Evolutionary conservation across 306 rosid genomes (phyloP), one percentile per base, ranked within the genome.

Genomic region (Clitoria ternatea): DNA sequence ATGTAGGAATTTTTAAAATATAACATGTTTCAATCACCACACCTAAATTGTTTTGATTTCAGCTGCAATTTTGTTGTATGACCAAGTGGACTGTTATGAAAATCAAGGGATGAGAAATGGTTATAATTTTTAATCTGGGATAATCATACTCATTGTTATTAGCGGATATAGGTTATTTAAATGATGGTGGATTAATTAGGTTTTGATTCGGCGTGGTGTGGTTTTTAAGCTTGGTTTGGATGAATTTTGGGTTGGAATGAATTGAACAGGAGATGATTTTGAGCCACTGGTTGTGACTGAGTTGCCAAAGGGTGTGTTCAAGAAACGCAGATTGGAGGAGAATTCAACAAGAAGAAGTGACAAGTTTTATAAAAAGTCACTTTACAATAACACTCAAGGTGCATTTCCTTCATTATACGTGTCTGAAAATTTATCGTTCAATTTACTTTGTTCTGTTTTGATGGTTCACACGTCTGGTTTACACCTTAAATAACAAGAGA

Each of bases 241-340:
- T 45, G 53, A 29, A 14, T 36, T 36, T 49, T 60, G 32, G 17
- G 18, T 11, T 40, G 59, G 42, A 42, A 35, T 77, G 54, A 74
- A 36, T 44, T 66, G 11, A 57, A 75, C 35, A 79, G 88, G 76
- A 32, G 77, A 78, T 27, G 85, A 50, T 64, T 71, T 64, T 55
- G 90, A 84, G 54, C 84, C 75, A 37, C 70, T 60, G 79, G 81
- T 88, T 26, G 84, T 88, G 61, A 90, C 98, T 10, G 95, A 90
- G 67, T 69, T 81, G 66, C 83, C 79, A 0, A 76, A 68, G 27
- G 77, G 57, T 36, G 61, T 81, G 79, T 73, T 74, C 70, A 81
- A 83, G 84, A 87, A 81, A 27, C 83, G 83, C 20, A 85, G 72
- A 70, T 35, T 56, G 52, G 72, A 39, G 55, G 77, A 71, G 22